Evolutionary conservation across 2,329 filamentous ascomycete genomes (phyloP), one percentile per base, ranked within the genome.

Genomic region (Hymenoscyphus linearis): DNA sequence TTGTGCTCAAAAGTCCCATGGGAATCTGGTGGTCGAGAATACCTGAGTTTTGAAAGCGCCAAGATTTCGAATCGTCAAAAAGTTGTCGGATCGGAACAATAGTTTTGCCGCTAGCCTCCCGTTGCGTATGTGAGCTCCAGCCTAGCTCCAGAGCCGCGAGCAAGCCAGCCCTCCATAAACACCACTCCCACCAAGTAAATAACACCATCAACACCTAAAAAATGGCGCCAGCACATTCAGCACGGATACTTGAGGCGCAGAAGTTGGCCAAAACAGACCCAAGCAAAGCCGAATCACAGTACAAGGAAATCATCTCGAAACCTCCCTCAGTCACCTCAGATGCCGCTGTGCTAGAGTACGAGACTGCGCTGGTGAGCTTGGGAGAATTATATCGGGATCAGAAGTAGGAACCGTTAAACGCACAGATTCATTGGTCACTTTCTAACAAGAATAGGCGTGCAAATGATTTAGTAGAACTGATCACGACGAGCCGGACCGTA

Each of bases 301-400:
- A 93, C 82, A 91, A 93, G 77, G 88, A 95, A 60, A 90, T 98
- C 74, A 85, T 97, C 68, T 87, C 91, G 58, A 88, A 90, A 77
- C 86, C 91, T 40, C 92, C 93, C 25, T 90, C 90, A 58, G 86
- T 89, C 63, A 95, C 86, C 62, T 87, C 85, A 64, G 95, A 99
- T 76, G 85, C 88, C 40, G 91, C 93, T 62, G 86, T 93, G 68
- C 88, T 90, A 76, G 91, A 96, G 76, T 99, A 97, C 72, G 95
- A 99, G 80, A 83, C 83, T 68, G 92, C 95, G 27, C 78, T 99
- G 74, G 84, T 97, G 72, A 90, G 88, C 67, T 79, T 99, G 73
- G 95, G 95, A 71, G 90, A 96, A 83, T 83, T 98, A 68, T 97
- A 97, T 77, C 85, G 92, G 69, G 92, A 97, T 77, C 85, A 90